Conservation (phyloP, 1,284 basidiomycete species). For the Gymnopus androsaceus region DNA sequence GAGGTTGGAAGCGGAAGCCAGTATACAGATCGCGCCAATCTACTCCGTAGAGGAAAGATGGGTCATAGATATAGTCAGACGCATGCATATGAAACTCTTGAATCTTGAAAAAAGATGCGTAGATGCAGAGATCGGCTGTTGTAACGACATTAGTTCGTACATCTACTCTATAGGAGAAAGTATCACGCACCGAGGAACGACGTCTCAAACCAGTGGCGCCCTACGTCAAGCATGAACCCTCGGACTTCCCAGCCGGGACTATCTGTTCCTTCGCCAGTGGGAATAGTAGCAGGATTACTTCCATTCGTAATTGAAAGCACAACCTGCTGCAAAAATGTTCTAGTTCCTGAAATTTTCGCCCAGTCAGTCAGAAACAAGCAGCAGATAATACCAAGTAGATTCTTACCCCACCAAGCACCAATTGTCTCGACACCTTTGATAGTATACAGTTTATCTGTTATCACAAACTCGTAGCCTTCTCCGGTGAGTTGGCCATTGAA, state of each 20-base stretch:
- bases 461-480: conserved; percentile 36
- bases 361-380: not conserved
- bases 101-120: conserved; percentile 42
- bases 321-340: conserved; percentile 39
- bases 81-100: conserved; percentile 39
- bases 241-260: conserved; percentile 39
- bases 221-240: conserved; percentile 41
- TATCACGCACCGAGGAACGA: conserved; percentile 30
- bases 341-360: conserved; percentile 17
- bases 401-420: conserved; percentile 42
- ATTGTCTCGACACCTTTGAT: conserved; percentile 34
- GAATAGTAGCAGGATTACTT: conserved; percentile 20
- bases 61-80: conserved; percentile 39
- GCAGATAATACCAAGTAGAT: no score
- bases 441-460: conserved; percentile 27
- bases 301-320: conserved; percentile 23
- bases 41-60: conserved; percentile 26
- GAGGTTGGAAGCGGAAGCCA: conserved; percentile 37
- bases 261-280: conserved; percentile 34
- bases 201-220: conserved; percentile 36
- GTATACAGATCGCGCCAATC: conserved; percentile 37
- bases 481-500: conserved; percentile 32
- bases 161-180: not conserved
- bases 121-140: conserved; percentile 37
- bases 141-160: not conserved